Base-by-base conservation (phyloP, 2,329 filamentous ascomycete species). In the Thielaviopsis punctulata region DNA sequence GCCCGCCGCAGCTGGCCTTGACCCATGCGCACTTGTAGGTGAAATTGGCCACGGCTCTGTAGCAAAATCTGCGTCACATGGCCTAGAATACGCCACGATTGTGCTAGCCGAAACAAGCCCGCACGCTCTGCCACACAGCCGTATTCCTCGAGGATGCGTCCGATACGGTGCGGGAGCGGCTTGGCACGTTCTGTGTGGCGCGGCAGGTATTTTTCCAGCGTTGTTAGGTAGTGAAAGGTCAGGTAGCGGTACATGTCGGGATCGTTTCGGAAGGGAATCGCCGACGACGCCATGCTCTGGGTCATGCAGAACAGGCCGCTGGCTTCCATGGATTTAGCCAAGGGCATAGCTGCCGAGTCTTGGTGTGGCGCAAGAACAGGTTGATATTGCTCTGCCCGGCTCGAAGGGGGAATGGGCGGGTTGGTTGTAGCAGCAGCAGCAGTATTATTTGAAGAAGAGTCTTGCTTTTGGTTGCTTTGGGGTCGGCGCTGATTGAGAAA, bases 231-330 rank as follows among this genome's bases (percentile, higher is more conserved):
- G 13, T 71, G 68, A 41, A 65, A 67, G 0, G 76, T 70, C 1
- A 82, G 68, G 56, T 76, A 77, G 51, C 74, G 69, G 57, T 80
- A 81, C 0, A 73, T 62, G 9, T 70, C 63, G 0, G 69, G 66
- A n/a, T 70, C 71, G 4, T 68, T 66, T 1, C 72, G 68, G 1
- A 73, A 68, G 1, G 78, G 78, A 2, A 76, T 64, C 56, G 68
- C 74, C 0, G 77, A 78, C 41, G 79, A 72, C 0, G 77, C 75
- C 76, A 82, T 81, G 15, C 76, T 68, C 59, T 82, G 79, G 56
- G 78, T 77, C 0, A 75, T 68, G 55, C 70, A 75, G 62, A 76
- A 82, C 2, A 68, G 62, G 0, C 75, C 76, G 0, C 77, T 78
- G 3, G 77, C 63, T 49, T 71, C 73, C 49, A 82, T 70, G 1